Percentiles rank a stretch among this genome's conserved stretches.
These are phyloP conservation scores for Neonothopanus nambi DNA, from an alignment of 1,284 basidiomycete genomes.

Conservation along the genomic window DNA sequence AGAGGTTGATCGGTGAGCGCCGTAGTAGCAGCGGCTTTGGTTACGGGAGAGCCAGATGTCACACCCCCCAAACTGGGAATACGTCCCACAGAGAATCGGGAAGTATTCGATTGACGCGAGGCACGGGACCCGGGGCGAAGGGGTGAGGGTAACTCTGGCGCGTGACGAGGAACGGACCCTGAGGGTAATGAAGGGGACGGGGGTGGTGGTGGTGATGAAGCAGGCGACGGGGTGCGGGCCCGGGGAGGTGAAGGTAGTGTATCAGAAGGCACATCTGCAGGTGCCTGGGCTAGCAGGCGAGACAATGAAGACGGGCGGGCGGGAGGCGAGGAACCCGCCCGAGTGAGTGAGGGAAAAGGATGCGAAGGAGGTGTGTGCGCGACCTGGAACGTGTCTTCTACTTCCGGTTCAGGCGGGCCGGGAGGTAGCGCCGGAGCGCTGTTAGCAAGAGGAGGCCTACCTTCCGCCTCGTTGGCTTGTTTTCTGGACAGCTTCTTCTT, in stretches of 20 bases:
- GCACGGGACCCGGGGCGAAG: conserved; percentile 67
- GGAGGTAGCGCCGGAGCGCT: conserved; percentile 37
- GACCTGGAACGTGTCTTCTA: conserved; percentile 64
- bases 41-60: conserved; percentile 36
- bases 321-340: conserved; percentile 65
- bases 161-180: conserved; percentile 30
- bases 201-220: conserved; percentile 32
- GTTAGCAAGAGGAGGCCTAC: conserved; percentile 23
- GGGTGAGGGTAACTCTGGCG: conserved; percentile 47
- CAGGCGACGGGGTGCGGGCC: not conserved
- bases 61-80: conserved; percentile 55
- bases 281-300: conserved; percentile 71
- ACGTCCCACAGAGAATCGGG: conserved; percentile 59
- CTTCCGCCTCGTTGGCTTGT: conserved; percentile 38
- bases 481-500: conserved; percentile 61
- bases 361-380: conserved; percentile 58
- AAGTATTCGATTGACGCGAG: conserved; percentile 64
- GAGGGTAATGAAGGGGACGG: conserved; percentile 29
- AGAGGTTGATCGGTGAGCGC: conserved; percentile 59
- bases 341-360: conserved; percentile 59
- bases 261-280: conserved; percentile 33
- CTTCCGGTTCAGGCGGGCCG: conserved; percentile 63
- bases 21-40: conserved; percentile 67
- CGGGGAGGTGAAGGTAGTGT: conserved; percentile 7
- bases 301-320: conserved; percentile 76